Percentiles rank a stretch among this genome's conserved stretches.
These are phyloP conservation scores for Crithidia expoeki DNA, from an alignment of 208 protist species.

Conservation along the genomic window DNA sequence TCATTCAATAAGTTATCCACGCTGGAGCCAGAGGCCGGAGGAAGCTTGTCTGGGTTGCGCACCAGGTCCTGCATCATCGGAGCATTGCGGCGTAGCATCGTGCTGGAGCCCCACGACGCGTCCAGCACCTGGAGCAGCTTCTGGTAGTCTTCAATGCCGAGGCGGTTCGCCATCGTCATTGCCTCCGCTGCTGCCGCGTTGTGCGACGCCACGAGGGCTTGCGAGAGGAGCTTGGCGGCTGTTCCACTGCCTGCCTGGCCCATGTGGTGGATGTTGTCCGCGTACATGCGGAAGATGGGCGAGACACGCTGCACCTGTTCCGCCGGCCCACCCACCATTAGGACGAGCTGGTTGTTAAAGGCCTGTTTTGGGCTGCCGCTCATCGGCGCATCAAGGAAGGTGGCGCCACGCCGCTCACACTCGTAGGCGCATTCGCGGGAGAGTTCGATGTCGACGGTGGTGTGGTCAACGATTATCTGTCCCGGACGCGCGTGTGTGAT, in stretches of 20 bases:
- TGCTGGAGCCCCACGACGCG: conserved; percentile 81
- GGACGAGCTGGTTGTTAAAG: conserved; percentile 81
- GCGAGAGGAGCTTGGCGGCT: conserved; percentile 79
- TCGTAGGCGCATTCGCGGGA: conserved; percentile 69
- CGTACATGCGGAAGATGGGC: conserved; percentile 88
- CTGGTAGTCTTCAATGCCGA: conserved; percentile 77
- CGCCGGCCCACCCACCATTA: conserved; percentile 84
- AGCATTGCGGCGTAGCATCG: conserved; percentile 88
- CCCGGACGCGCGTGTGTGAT: conserved; percentile 71
- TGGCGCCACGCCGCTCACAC: conserved; percentile 66
- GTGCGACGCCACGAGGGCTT: conserved; percentile 86
- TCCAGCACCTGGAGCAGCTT: conserved; percentile 85
- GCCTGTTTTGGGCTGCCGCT: conserved; percentile 77
- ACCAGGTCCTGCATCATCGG: conserved; percentile 84
- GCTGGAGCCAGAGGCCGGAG: conserved; percentile 56
- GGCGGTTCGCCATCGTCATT: conserved; percentile 75
- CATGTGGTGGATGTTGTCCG: conserved; percentile 86
- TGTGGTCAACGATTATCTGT: conserved; percentile 91
- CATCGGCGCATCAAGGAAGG: conserved; percentile 88
- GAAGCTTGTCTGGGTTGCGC: conserved; percentile 71
- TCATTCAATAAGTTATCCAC: conserved; percentile 75
- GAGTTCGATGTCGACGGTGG: conserved; percentile 79
- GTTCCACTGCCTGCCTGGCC: conserved; percentile 77
- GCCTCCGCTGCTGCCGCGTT: conserved; percentile 88
- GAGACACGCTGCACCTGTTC: conserved; percentile 76